Evolutionary conservation across 495 filamentous ascomycete genomes (phyloP).

Genomic region (Tetracladium marchalianum): DNA sequence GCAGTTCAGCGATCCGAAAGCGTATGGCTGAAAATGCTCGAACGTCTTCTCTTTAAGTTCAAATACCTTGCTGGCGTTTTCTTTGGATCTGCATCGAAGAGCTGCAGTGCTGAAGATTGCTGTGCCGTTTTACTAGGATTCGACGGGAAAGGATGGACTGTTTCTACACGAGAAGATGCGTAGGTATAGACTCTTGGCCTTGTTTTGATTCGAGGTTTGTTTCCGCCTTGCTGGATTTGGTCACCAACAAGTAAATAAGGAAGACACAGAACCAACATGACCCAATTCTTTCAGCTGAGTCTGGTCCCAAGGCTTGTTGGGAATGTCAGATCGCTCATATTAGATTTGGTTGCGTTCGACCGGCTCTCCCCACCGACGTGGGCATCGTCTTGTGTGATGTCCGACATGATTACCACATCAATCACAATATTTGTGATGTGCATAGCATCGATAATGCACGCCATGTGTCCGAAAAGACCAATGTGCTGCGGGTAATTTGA

Average conservation of each 20-base stretch:
- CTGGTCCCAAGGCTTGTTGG: too few relatives aligned
- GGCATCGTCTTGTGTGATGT: not conserved
- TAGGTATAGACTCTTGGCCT: too few relatives aligned
- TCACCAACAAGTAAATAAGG: too few relatives aligned
- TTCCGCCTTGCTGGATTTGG: too few relatives aligned
- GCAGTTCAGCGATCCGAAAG: constrained; percentile 61
- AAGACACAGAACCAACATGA: too few relatives aligned
- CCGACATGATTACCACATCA: not conserved
- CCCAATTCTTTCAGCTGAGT: too few relatives aligned
- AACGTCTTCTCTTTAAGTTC: constrained; percentile 10
- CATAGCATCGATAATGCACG: constrained; percentile 2
- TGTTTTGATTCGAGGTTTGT: too few relatives aligned
- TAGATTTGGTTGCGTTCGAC: too few relatives aligned
- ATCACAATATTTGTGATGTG: constrained; percentile 2
- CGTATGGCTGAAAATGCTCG: constrained; percentile 29
- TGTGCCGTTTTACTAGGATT: not conserved
- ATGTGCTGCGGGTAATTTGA: not conserved
- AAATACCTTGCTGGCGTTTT: not conserved
- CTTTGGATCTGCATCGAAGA: not conserved
- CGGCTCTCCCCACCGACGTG: not conserved
- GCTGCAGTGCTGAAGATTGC: not conserved
- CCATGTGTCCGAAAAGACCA: not conserved
- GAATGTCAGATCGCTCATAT: too few relatives aligned
- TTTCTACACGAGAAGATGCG: too few relatives aligned
- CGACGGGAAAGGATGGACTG: too few relatives aligned